These are phyloP conservation scores for Boehmeria nivea DNA, from an alignment of 306 rosid genomes.

Conservation along the genomic window DNA sequence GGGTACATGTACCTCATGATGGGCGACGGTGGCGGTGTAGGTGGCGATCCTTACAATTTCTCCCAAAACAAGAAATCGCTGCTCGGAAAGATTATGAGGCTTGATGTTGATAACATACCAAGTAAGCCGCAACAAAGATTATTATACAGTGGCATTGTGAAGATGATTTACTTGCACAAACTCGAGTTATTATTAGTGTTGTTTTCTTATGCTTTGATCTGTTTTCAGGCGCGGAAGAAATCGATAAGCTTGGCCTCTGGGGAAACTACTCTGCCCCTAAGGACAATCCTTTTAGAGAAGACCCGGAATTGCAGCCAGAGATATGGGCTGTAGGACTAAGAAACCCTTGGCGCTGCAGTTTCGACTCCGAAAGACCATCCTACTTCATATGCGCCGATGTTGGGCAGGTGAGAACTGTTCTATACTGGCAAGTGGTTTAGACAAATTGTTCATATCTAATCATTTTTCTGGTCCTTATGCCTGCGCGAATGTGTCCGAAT, in stretches of 20 bases:
- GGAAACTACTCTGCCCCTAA: constrained; percentile 88
- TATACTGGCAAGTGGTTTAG: too few species aligned
- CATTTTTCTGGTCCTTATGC: too few species aligned
- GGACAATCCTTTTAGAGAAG: constrained; percentile 74
- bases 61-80: constrained; percentile 91
- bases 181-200: not conserved
- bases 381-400: constrained; percentile 86
- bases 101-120: constrained; percentile 67
- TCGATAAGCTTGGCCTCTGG: constrained; percentile 65
- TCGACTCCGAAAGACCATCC: constrained; percentile 74
- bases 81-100: constrained; percentile 95
- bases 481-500: too few species aligned
- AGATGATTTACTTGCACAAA: not conserved
- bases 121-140: constrained; percentile 41
- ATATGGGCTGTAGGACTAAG: constrained; percentile 86
- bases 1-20: constrained; percentile 82
- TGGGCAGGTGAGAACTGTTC: constrained; percentile 62
- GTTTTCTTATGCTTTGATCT: constrained; percentile 6
- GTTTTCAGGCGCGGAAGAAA: constrained; percentile 54
- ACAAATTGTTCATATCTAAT: not conserved
- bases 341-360: constrained; percentile 99
- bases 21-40: constrained; percentile 80
- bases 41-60: constrained; percentile 79
- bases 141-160: not conserved
- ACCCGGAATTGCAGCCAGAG: constrained; percentile 58